Base-by-base conservation (phyloP, 148 eudicot genomes). In the Arctostaphylos glauca region DNA sequence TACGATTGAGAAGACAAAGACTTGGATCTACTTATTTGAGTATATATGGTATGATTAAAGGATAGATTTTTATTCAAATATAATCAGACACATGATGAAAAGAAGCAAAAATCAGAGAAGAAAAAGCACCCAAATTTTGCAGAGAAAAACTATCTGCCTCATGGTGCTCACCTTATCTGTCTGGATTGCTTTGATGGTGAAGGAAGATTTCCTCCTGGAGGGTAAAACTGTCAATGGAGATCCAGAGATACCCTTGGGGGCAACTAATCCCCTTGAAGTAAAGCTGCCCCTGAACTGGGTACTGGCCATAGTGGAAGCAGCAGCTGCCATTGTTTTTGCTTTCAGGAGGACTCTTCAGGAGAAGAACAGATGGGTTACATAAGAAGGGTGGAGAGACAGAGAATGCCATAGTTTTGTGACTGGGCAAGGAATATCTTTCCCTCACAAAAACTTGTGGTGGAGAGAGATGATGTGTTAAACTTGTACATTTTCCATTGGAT, bases 201-300 rank as follows among this genome's bases (percentile, higher is more conserved):
- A 87, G 72, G 81, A 77, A 77, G 86, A 52, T 59, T 77, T 87
- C 21, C 86, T 87, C 46, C 55, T 74, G 52, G 75, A 84, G 56
- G 92, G 91, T 9, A 87, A 81, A 50, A 84, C 84, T 81, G 81
- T 86, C 64, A 89, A 79, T 49, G 90, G 89, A 77, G 90, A 75
- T 14, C 90, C 91, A 83, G 91, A 86, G 68, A 90, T 82, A 46
- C 93, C 91, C 86, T 83, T 89, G 5, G 93, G 93, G 52, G 82
- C 81, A 9, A 83, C 59, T 0, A 87, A 85, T 71, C 87, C 81
- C 54, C 85, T 84, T 10, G 93, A 83, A 74, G 87, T 86, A 78
- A 89, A 86, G 79, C 83, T 89, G 87, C 85, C 84, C 86, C 87
- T 82, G 19, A 90, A 89, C 76, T 88, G 91, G 81, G 71, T 12